Evolutionary conservation across 2,329 filamentous ascomycete species (phyloP), one percentile per base, ranked within the genome.

Genomic region (Torrubiella hemipterigena): DNA sequence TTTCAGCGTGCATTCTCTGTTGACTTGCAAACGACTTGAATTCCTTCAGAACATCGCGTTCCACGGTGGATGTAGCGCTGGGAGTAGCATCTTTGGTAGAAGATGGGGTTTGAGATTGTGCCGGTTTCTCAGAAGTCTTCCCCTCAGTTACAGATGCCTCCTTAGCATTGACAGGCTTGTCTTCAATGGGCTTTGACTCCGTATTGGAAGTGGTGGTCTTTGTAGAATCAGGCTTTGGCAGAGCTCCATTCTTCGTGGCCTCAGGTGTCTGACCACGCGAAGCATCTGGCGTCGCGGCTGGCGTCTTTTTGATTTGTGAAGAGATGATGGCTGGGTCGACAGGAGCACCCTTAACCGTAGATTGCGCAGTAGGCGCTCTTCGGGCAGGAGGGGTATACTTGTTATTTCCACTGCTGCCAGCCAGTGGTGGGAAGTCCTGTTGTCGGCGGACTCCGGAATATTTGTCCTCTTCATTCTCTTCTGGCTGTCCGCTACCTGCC

Each of bases 351-450:
- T 75, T 69, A 15, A 87, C 77, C 7, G 78, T 82, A 5, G 84
- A 65, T 40, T 83, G 73, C 17, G 67, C 76, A 19, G 81, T 73
- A 13, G 84, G 83, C 7, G 87, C 81, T 44, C 91, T 76, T 53
- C 84, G 74, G 13, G 84, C 89, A 5, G 91, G 91, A 20, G 91
- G 89, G 1, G 81, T 93, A 54, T 98, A 98, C 55, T 84, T 89
- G 55, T 72, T 73, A 42, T 67, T 62, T 13, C 63, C 58, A n/a
- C n/a, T n/a, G 26, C 54, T 58, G 29, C 38, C 40, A 13, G 60
- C 50, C 19, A 93, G 64, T n/a, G 80, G 69, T 6, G 79, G 72
- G 45, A 81, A 81, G 33, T 82, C 77, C 40, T 73, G 67, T n/a
- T n/a, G n/a, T 41, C 89, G 77, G 39, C 79, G 79, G 33, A 98